Evolutionary conservation across 768 basidiomycete species (phyloP).

Genomic region (Boletus coccyginus): DNA sequence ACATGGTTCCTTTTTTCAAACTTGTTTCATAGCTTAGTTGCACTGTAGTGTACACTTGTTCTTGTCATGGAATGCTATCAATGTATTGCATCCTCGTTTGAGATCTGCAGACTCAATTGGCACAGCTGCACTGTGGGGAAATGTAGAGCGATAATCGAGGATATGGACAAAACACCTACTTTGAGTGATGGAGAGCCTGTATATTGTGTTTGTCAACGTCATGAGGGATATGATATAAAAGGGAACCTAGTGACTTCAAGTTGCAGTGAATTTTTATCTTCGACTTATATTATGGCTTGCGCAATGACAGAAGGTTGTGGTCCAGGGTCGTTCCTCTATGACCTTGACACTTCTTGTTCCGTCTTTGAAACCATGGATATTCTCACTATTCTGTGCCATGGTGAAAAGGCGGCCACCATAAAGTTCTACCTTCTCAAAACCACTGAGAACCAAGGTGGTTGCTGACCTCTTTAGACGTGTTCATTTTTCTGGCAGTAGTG

Average conservation of each 20-base stretch:
- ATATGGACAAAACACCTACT: too few relatives aligned
- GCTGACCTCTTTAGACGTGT: not conserved
- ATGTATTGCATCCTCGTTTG: not conserved
- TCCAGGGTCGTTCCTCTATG: too few relatives aligned
- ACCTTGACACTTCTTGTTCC: not conserved
- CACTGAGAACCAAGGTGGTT: constrained; percentile 67
- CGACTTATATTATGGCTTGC: too few relatives aligned
- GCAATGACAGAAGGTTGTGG: too few relatives aligned
- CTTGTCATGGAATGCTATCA: not conserved
- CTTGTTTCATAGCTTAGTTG: not conserved
- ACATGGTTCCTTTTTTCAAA: not conserved
- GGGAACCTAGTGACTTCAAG: too few relatives aligned
- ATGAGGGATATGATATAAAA: too few relatives aligned
- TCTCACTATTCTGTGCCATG: constrained; percentile 70
- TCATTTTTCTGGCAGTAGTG: not conserved
- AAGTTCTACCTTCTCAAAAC: constrained; percentile 77
- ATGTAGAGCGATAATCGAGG: too few relatives aligned
- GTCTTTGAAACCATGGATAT: constrained; percentile 26
- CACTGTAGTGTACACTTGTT: not conserved
- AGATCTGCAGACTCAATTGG: too few relatives aligned
- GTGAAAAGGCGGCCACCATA: constrained; percentile 58
- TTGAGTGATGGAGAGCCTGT: too few relatives aligned
- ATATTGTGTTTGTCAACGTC: too few relatives aligned
- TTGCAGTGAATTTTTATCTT: too few relatives aligned
- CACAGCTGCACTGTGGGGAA: not conserved